phyloP scores from a whole-genome alignment of 257 asterid genomes.

The Misopates orontium region DNA sequence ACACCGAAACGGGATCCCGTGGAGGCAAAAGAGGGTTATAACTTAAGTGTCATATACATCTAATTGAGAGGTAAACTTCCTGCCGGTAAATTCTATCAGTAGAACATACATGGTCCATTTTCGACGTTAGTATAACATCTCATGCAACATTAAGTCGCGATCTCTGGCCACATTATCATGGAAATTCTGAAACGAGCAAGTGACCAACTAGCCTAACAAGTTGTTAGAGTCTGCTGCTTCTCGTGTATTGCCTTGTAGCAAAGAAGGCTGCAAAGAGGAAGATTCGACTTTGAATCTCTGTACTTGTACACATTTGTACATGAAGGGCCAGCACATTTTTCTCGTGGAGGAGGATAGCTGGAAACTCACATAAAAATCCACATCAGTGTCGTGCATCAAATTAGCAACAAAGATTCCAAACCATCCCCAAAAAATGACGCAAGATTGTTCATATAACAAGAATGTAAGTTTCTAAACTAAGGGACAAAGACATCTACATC shows the following conservation, averaged over 20 bases:
- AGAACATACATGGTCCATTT: neutral
- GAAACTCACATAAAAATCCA: slow-evolving; percentile 30
- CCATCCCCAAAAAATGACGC: neutral
- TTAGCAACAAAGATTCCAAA: neutral
- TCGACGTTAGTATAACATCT: neutral
- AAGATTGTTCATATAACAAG: neutral
- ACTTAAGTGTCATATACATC: slow-evolving; percentile 5
- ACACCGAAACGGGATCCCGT: neutral
- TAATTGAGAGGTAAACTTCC: neutral
- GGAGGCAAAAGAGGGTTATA: neutral
- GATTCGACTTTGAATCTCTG: slow-evolving; percentile 69
- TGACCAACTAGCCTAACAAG: slow-evolving; percentile 37
- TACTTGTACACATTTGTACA: slow-evolving; percentile 74
- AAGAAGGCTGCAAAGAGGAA: slow-evolving; percentile 79
- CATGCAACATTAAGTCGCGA: neutral
- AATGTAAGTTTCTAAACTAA: neutral
- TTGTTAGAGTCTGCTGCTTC: slow-evolving; percentile 37
- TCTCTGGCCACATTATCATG: neutral
- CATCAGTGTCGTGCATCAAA: neutral
- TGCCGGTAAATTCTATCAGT: neutral
- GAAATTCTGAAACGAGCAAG: neutral
- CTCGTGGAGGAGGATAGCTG: slow-evolving; percentile 83
- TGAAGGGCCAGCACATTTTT: slow-evolving; percentile 76
- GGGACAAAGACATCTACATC: no score
- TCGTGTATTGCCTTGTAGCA: slow-evolving; percentile 69